Conservation (phyloP, 768 basidiomycete species). For the Ramaria sp. region DNA sequence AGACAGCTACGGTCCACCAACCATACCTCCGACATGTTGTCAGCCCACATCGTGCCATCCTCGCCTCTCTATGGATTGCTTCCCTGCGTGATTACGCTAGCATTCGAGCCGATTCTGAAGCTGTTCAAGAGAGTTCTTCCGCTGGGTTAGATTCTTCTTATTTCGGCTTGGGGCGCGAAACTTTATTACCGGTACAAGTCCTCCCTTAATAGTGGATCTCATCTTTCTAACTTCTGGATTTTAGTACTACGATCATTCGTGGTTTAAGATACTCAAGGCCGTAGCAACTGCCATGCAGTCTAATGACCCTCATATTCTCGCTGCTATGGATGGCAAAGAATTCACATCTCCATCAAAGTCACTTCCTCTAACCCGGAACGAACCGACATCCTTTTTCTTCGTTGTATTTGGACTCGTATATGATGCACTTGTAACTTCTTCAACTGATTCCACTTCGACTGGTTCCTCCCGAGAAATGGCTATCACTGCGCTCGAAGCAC, state of each 20-base stretch:
- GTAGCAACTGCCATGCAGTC: conserved; percentile 69
- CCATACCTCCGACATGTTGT: conserved; percentile 72
- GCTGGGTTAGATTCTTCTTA: conserved; percentile 74
- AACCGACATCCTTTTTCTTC: conserved; percentile 78
- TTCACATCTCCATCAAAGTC: conserved; percentile 9
- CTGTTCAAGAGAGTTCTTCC: conserved; percentile 62
- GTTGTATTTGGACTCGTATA: conserved; percentile 90
- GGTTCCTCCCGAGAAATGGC: conserved; percentile 33
- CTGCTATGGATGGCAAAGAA: conserved; percentile 76
- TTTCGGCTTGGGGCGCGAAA: conserved; percentile 82
- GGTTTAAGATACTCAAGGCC: conserved; percentile 77
- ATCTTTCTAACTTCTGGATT: conserved; percentile 1
- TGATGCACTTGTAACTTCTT: conserved; percentile 65
- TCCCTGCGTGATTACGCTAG: conserved; percentile 87
- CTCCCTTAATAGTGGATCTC: neutral
- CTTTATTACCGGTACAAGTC: conserved; percentile 72
- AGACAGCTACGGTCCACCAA: conserved; percentile 66
- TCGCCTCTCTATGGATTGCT: conserved; percentile 82
- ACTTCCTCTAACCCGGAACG: conserved; percentile 26
- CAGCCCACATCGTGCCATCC: conserved; percentile 60
- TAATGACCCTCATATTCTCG: conserved; percentile 53
- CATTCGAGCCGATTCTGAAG: conserved; percentile 81
- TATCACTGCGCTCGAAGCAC: conserved; percentile 57
- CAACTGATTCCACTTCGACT: conserved; percentile 41
- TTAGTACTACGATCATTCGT: conserved; percentile 82